phyloP scores from a whole-genome alignment of 2,329 filamentous ascomycete species.

The Curvularia spicifera region DNA sequence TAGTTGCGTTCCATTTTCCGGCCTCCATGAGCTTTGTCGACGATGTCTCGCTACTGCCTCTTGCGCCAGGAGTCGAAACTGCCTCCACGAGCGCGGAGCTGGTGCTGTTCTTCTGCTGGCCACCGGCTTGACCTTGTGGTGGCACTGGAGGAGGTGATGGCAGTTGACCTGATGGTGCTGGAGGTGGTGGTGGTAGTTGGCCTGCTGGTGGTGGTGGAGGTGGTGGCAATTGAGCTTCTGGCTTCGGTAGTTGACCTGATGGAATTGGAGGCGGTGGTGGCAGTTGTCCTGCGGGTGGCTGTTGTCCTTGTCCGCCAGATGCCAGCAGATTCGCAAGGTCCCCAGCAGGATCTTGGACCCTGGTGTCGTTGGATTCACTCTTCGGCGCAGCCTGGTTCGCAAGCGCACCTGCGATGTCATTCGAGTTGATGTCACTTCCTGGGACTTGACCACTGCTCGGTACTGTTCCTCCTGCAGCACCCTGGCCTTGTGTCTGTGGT shows the following conservation, averaged over 20 bases:
- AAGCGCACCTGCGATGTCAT: constrained; percentile 6
- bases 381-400: constrained; percentile 10
- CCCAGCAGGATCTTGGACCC: constrained; percentile 11
- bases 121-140: neutral
- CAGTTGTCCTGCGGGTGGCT: neutral
- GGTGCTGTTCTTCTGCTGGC: neutral
- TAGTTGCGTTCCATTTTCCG: constrained; percentile 15
- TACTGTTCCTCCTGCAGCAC: constrained; percentile 2
- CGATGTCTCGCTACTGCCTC: constrained; percentile 16
- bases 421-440: constrained; percentile 13
- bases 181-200: too few relatives aligned
- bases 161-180: too few relatives aligned
- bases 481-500: constrained; percentile 17
- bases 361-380: neutral
- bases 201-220: too few relatives aligned
- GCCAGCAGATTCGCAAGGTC: constrained; percentile 17
- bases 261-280: too few relatives aligned
- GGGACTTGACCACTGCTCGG: neutral
- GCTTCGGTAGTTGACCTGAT: too few relatives aligned
- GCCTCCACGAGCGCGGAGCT: constrained; percentile 16
- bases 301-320: constrained; percentile 15
- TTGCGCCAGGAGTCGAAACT: constrained; percentile 14
- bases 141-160: too few relatives aligned
- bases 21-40: constrained; percentile 16
- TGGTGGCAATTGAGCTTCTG: too few relatives aligned